Evolutionary conservation across 441 rosid species (phyloP).

Genomic region (Gossypium laxum): DNA sequence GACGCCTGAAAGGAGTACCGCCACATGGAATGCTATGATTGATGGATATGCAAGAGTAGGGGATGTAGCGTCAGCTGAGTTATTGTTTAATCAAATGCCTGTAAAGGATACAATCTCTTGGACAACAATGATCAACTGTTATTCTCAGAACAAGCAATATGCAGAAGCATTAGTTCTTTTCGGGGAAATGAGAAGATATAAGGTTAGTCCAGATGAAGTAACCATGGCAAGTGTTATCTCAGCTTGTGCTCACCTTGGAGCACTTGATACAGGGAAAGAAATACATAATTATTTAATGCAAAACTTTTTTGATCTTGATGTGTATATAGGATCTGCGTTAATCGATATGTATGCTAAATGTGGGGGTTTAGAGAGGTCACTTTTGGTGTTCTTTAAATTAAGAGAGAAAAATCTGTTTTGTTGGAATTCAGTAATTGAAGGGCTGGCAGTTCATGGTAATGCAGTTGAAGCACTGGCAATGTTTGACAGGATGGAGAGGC

Average conservation of each 20-base stretch:
- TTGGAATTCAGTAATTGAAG: constrained; percentile 51
- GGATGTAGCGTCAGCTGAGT: constrained; percentile 30
- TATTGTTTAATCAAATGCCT: constrained; percentile 35
- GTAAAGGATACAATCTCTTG: constrained; percentile 41
- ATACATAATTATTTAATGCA: constrained; percentile 38
- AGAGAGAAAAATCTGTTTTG: constrained; percentile 41
- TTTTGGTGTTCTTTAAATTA: constrained; percentile 41
- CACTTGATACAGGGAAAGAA: constrained; percentile 35
- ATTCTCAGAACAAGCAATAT: constrained; percentile 37
- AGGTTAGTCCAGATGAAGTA: constrained; percentile 40
- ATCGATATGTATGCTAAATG: constrained; percentile 61
- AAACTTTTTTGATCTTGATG: constrained; percentile 37
- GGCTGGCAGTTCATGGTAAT: constrained; percentile 43
- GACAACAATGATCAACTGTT: constrained; percentile 53
- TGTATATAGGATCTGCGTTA: constrained; percentile 47
- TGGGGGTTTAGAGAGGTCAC: constrained; percentile 38
- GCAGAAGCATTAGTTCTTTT: constrained; percentile 37
- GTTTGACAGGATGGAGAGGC: constrained; percentile 40
- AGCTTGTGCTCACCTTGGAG: constrained; percentile 56
- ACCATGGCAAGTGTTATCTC: constrained; percentile 45
- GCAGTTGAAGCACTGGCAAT: constrained; percentile 36
- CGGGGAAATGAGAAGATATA: constrained; percentile 30
- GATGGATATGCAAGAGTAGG: constrained; percentile 40
- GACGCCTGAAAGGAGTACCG: constrained; percentile 37
- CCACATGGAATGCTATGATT: constrained; percentile 45